Evolutionary conservation across 495 filamentous ascomycete genomes (phyloP), one percentile per base, ranked within the genome.

Genomic region (Mycothermus thermophilus): DNA sequence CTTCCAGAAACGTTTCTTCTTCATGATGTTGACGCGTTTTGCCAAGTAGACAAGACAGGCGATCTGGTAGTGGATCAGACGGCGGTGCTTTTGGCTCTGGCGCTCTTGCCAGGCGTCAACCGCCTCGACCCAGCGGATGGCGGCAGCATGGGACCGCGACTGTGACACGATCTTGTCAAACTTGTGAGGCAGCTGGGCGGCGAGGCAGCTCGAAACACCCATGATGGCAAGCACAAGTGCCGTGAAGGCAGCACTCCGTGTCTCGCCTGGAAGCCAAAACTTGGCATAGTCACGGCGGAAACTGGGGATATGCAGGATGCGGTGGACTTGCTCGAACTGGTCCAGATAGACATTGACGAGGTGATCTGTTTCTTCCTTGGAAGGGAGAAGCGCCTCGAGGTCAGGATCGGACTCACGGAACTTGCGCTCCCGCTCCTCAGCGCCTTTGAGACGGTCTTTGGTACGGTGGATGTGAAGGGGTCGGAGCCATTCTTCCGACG

Each of bases 1-100:
- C 22, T 67, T 60, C 75, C 75, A 79, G 41, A 71, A 64, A 5
- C 52, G 46, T 50, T 64, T 63, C 52, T 64, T 63, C 30, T 58
- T 60, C n/a, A 62, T 47, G 17, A 56, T 61, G 46, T 59, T 61
- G 38, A 62, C 50, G 6, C 61, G 42, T 39, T 66, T 65, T 19
- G 51, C 63, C 2, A 66, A 52, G 24, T 64, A 63, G 9, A 61
- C 26, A 5, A 66, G 44, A 34, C 60, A 65, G 18, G 52, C 49
- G 40, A 66, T 58, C 42, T 65, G 62, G 29, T 63, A 65, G 43
- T 64, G 57, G 5, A 62, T 57, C 27, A 64, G 43, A 8, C 54
- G 51, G 10, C 60, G 50, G 32, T 64, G 59, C 34, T 63, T 63
- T 37, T 56, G 50, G 35, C 59, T 56, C 42, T 63, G 61, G 1